A percentile compares a stretch with the other conserved stretches of the same genome.
These are phyloP conservation scores for Peronosclerospora sorghi DNA, from an alignment of 352 stramenopile species.

Conservation along the genomic window DNA sequence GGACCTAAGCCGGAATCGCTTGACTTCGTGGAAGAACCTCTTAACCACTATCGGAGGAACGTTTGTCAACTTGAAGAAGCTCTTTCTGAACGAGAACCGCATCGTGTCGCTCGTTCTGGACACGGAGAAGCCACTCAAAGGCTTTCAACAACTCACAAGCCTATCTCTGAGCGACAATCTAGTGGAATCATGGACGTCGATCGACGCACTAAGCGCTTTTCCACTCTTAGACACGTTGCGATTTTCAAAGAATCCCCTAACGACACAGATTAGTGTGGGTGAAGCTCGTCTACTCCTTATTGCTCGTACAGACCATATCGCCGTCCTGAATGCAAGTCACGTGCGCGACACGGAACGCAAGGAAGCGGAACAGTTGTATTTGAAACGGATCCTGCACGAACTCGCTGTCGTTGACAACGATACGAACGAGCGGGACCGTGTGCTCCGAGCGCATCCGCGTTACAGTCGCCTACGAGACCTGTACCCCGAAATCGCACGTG, in stretches of 20 bases:
- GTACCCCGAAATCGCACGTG: slow-evolving; percentile 42
- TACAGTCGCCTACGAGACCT: slow-evolving; percentile 28
- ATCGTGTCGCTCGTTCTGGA: slow-evolving; percentile 32
- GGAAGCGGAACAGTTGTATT: slow-evolving; percentile 73
- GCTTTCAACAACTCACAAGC: slow-evolving; percentile 38
- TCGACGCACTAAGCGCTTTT: slow-evolving; percentile 62
- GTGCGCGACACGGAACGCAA: slow-evolving; percentile 48
- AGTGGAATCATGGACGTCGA: slow-evolving; percentile 62
- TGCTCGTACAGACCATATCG: slow-evolving; percentile 35
- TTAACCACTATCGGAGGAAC: slow-evolving; percentile 20
- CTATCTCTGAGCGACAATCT: slow-evolving; percentile 57
- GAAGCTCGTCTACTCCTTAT: slow-evolving; percentile 65
- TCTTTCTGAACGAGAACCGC: slow-evolving; percentile 53
- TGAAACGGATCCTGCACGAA: slow-evolving; percentile 73
- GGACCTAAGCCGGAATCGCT: slow-evolving; percentile 52
- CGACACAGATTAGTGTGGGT: slow-evolving; percentile 45
- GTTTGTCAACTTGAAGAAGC: slow-evolving; percentile 41
- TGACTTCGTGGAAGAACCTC: slow-evolving; percentile 41
- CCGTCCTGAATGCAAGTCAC: slow-evolving; percentile 56
- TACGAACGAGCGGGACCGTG: slow-evolving; percentile 14
- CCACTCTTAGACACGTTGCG: slow-evolving; percentile 44
- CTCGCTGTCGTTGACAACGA: slow-evolving; percentile 27
- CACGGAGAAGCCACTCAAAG: neutral
- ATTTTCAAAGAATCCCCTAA: slow-evolving; percentile 58
- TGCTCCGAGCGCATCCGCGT: slow-evolving; percentile 38